Evolutionary conservation across 805 yeast species (phyloP).

Genomic region (Spathaspora gorwiae): DNA sequence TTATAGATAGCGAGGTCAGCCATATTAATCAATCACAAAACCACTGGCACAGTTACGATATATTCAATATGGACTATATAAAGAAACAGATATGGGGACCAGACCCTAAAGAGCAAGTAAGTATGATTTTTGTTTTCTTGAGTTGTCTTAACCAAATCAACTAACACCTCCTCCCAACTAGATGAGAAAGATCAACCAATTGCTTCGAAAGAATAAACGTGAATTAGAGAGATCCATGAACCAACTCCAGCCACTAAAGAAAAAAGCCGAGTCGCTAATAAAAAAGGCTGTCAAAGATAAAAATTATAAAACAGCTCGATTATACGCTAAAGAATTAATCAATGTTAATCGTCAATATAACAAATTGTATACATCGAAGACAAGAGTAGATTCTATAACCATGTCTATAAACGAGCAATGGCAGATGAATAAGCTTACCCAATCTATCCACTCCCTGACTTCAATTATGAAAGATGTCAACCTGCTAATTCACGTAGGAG

Average conservation of each 20-base stretch:
- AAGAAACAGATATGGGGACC: constrained; percentile 95
- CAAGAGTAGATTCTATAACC: constrained; percentile 78
- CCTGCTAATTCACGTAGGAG: constrained; percentile 71
- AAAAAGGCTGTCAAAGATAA: constrained; percentile 70
- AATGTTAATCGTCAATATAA: constrained; percentile 68
- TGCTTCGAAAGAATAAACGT: constrained; percentile 79
- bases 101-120: constrained; percentile 82
- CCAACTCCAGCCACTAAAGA: constrained; percentile 54
- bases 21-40: too few relatives aligned
- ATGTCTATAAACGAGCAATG: constrained; percentile 92
- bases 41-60: too few relatives aligned
- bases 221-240: constrained; percentile 76
- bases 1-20: too few relatives aligned
- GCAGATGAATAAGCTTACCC: constrained; percentile 76
- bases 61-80: constrained; percentile 58
- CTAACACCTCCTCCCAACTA: constrained; percentile 8
- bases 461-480: constrained; percentile 87
- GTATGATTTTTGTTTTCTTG: constrained; percentile 13
- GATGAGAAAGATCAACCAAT: constrained; percentile 71
- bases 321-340: constrained; percentile 80
- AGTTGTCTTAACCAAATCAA: background rate
- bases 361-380: constrained; percentile 72
- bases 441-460: constrained; percentile 74
- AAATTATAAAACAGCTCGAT: constrained; percentile 68
- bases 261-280: constrained; percentile 74